Base-by-base conservation (phyloP, 2,329 filamentous ascomycete genomes). In the Graphilbum ipis-grandicollis region DNA sequence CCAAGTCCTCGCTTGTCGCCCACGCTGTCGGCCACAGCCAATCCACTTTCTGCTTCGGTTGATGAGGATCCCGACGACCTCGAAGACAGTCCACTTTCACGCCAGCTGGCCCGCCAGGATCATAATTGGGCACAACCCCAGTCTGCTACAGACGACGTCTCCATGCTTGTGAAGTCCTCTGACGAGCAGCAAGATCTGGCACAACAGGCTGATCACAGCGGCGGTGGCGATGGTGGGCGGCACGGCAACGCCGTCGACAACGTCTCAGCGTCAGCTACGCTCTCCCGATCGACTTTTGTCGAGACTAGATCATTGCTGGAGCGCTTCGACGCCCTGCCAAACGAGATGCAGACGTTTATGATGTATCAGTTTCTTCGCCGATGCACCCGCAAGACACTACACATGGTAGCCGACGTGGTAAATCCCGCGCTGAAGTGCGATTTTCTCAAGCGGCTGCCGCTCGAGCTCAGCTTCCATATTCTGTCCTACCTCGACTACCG, bases 361-460 rank as follows among this genome's bases (percentile, higher is more conserved):
- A 93, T 98, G 75, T 96, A 92, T 52, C 88, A 98, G 52, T 74
- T 98, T 38, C 68, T 98, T 19, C 78, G 83, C 39, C 71, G 90
- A 33, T 96, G 86, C 50, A 74, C 84, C 6, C 80, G 92, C 46
- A 79, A 84, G 31, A 93, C 86, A 0, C 65, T 98, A 5, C 84
- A 90, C 50, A 77, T 93, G 38, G 78, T 98, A 38, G 85, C 88
- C 26, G 77, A 85, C 46, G 76, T 85, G 13, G 86, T 98, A 45
- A 94, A 93, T 50, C 90, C 90, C 8, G 84, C 88, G 0, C 59
- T 98, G 39, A 94, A 93, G 55, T 93, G 85, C 51, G 90, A 98
- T 53, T 94, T 96, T 43, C 62, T 98, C 35, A 72, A 73, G 43
- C 72, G 83, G 41, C 66, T 98, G 2, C 90, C 90, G 2, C 63